A percentile compares a stretch with the other conserved stretches of the same genome.
phyloP scores from a whole-genome alignment of 805 yeast species.

The Cyberlindnera lachancei region DNA sequence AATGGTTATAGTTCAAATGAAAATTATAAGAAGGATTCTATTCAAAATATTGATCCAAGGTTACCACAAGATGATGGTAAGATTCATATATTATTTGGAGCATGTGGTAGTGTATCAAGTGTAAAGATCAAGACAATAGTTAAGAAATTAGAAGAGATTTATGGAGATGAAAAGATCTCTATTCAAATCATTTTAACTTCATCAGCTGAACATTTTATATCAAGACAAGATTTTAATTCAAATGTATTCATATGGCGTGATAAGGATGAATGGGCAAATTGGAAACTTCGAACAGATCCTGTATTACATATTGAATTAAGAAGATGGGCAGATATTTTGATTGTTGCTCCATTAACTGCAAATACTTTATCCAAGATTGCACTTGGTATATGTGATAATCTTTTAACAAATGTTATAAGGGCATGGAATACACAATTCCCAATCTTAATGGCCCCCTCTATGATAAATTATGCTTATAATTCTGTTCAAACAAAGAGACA shows the following conservation, averaged over 20 bases:
- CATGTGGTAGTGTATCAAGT: conserved; percentile 84
- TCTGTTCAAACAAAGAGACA: conserved; percentile 85
- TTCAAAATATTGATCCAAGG: conserved; percentile 51
- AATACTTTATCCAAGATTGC: conserved; percentile 87
- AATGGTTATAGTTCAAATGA: conserved; percentile 1
- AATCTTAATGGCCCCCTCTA: conserved; percentile 86
- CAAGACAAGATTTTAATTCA: conserved; percentile 41
- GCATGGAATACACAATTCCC: conserved; percentile 96
- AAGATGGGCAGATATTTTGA: conserved; percentile 91
- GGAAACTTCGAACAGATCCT: conserved; percentile 80
- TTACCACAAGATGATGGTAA: conserved; percentile 81
- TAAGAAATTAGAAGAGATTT: conserved; percentile 72
- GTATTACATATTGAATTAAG: conserved; percentile 91
- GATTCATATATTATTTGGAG: conserved; percentile 77
- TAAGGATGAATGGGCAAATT: conserved; percentile 88
- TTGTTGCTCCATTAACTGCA: conserved; percentile 93
- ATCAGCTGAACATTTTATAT: conserved; percentile 75
- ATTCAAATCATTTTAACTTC: conserved; percentile 83
- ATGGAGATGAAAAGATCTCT: conserved; percentile 64
- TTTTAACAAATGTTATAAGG: conserved; percentile 81
- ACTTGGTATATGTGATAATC: conserved; percentile 85
- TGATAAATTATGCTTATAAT: conserved; percentile 89
- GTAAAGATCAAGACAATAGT: conserved; percentile 73
- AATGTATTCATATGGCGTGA: conserved; percentile 89
- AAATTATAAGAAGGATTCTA: conserved; percentile 28